phyloP scores from a whole-genome alignment of 805 yeast genomes.

The Jamesozyma spencerorum region DNA sequence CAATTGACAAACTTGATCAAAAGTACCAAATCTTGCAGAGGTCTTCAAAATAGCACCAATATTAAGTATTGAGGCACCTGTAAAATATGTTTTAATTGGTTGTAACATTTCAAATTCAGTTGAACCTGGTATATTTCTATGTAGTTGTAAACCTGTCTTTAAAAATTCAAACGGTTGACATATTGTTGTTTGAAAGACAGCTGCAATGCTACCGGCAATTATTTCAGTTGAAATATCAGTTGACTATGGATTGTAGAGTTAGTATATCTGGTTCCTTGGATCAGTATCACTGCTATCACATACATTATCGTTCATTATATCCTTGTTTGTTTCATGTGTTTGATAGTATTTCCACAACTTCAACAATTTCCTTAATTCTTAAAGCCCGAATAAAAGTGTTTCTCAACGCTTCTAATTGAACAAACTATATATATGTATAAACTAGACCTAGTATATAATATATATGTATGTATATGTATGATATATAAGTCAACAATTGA shows the following conservation, averaged over 20 bases:
- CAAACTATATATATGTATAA: too few relatives aligned
- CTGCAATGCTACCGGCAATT: constrained; percentile 40
- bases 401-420: too few relatives aligned
- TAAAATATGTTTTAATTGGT: constrained; percentile 29
- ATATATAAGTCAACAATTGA: too few relatives aligned
- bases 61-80: constrained; percentile 70
- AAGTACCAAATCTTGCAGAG: constrained; percentile 60
- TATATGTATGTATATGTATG: too few relatives aligned
- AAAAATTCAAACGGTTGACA: constrained; percentile 67
- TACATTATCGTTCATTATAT: too few relatives aligned
- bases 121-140: constrained; percentile 29
- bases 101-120: constrained; percentile 6
- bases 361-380: too few relatives aligned
- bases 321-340: too few relatives aligned
- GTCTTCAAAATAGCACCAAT: constrained; percentile 69
- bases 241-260: not conserved
- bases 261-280: too few relatives aligned
- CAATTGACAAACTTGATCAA: constrained; percentile 64
- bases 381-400: too few relatives aligned
- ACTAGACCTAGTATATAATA: too few relatives aligned
- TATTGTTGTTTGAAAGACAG: constrained; percentile 50
- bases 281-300: too few relatives aligned
- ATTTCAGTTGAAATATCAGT: constrained; percentile 8
- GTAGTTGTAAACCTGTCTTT: constrained; percentile 56
- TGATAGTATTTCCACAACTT: too few relatives aligned